These are phyloP conservation scores for Pseudophaeomoniella oleicola DNA, from an alignment of 2,329 filamentous ascomycete genomes.

Conservation along the genomic window DNA sequence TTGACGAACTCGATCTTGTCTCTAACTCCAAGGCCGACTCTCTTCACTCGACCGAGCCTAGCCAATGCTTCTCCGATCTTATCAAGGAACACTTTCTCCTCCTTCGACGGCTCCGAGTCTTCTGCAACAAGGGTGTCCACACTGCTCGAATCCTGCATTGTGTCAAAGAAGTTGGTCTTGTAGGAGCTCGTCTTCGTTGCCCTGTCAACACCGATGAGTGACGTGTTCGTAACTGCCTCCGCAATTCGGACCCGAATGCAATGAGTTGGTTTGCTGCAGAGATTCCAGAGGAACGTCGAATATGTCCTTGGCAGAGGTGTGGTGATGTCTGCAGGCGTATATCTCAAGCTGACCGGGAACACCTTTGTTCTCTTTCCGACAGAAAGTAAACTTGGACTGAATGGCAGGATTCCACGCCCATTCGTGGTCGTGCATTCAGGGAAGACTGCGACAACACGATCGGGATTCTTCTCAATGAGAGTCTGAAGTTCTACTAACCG, in stretches of 20 bases:
- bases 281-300: constrained; percentile 64
- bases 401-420: constrained; percentile 72
- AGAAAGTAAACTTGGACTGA: constrained; percentile 62
- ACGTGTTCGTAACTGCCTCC: constrained; percentile 39
- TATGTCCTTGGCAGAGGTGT: constrained; percentile 72
- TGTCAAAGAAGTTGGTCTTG: constrained; percentile 31
- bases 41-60: constrained; percentile 73
- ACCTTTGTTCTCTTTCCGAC: constrained; percentile 56
- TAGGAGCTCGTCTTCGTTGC: constrained; percentile 18
- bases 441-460: constrained; percentile 70
- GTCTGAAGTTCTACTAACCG: constrained; percentile 45
- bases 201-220: constrained; percentile 1
- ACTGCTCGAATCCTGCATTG: constrained; percentile 21
- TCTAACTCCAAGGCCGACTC: constrained; percentile 67
- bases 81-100: constrained; percentile 61
- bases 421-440: constrained; percentile 93
- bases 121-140: constrained; percentile 12
- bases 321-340: constrained; percentile 77
- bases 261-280: constrained; percentile 73
- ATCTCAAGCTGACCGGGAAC: constrained; percentile 81
- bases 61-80: constrained; percentile 73
- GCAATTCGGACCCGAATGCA: constrained; percentile 85
- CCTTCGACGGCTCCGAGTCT: constrained; percentile 19
- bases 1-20: constrained; percentile 76
- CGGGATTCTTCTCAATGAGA: constrained; percentile 54